phyloP scores from a whole-genome alignment of 2,329 filamentous ascomycete species.

The Alternaria triticimaculans region DNA sequence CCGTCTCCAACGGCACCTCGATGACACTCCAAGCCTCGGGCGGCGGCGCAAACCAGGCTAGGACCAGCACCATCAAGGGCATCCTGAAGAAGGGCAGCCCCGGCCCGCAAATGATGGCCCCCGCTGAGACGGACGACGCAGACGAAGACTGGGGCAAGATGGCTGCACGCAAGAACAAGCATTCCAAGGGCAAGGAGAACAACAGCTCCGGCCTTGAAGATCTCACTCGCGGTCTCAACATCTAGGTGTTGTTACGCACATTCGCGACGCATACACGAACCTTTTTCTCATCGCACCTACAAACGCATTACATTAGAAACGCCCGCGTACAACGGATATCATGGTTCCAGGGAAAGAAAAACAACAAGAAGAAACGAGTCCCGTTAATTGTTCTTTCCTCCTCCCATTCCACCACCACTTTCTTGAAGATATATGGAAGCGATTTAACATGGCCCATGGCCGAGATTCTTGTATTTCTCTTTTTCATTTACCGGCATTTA shows the following conservation, averaged over 20 bases:
- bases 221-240: conserved; percentile 34
- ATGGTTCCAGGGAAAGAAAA: conserved; percentile 7
- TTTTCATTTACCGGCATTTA: conserved; percentile 5
- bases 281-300: neutral
- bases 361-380: conserved; percentile 2
- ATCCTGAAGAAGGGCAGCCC: conserved; percentile 39
- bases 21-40: conserved; percentile 43
- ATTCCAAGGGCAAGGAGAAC: conserved; percentile 26
- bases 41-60: conserved; percentile 27
- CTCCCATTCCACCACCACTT: neutral
- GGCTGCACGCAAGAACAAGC: conserved; percentile 40
- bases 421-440: conserved; percentile 15
- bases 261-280: conserved; percentile 4
- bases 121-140: conserved; percentile 37
- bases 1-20: conserved; percentile 37
- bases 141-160: conserved; percentile 46
- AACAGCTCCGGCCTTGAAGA: conserved; percentile 29
- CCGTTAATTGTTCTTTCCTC: neutral
- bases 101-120: conserved; percentile 14
- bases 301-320: conserved; percentile 11
- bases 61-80: conserved; percentile 36
- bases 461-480: neutral
- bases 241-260: conserved; percentile 18
- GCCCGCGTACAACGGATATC: conserved; percentile 3
- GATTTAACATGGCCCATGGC: conserved; percentile 9